Conservation (phyloP, 805 yeast species). For the Metschnikowia cubensis region DNA sequence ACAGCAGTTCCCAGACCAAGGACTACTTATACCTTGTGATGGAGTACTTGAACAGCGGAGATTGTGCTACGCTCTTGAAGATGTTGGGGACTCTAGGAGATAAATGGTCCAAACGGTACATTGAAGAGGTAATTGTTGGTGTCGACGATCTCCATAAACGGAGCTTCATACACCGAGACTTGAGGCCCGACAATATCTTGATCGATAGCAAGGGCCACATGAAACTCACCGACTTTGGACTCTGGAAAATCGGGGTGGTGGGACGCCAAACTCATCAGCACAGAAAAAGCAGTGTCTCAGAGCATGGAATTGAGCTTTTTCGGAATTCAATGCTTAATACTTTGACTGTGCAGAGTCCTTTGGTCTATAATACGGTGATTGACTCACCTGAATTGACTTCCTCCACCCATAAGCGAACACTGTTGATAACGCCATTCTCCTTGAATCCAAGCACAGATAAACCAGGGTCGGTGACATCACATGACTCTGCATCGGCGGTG, state of each 20-base stretch:
- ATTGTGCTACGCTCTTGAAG: conserved; percentile 80
- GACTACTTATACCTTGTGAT: conserved; percentile 87
- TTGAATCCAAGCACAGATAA: conserved; percentile 29
- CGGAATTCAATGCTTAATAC: conserved; percentile 23
- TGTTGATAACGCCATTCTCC: conserved; percentile 43
- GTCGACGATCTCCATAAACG: conserved; percentile 83
- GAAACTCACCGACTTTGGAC: conserved; percentile 92
- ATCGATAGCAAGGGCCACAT: conserved; percentile 86
- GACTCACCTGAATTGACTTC: conserved; percentile 18
- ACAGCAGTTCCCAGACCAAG: conserved; percentile 82
- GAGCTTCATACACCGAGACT: conserved; percentile 91
- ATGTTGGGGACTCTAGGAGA: conserved; percentile 80
- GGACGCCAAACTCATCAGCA: conserved; percentile 61
- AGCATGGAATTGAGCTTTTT: conserved; percentile 40
- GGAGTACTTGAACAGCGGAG: conserved; percentile 97
- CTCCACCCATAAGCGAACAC: conserved; percentile 29
- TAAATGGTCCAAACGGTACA: conserved; percentile 79
- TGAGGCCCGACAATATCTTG: conserved; percentile 90
- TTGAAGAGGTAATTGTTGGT: conserved; percentile 87
- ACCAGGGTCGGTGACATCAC: conserved; percentile 8
- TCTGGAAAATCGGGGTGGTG: conserved; percentile 82
- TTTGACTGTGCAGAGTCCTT: conserved; percentile 22
- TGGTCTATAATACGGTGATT: conserved; percentile 14
- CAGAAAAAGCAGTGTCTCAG: conserved; percentile 40
- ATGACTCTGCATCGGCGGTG: conserved; percentile 11